A percentile compares a stretch with the other conserved stretches of the same genome.
These are phyloP conservation scores for Globisporangium cylindrosporum DNA, from an alignment of 352 stramenopile genomes.

Conservation along the genomic window DNA sequence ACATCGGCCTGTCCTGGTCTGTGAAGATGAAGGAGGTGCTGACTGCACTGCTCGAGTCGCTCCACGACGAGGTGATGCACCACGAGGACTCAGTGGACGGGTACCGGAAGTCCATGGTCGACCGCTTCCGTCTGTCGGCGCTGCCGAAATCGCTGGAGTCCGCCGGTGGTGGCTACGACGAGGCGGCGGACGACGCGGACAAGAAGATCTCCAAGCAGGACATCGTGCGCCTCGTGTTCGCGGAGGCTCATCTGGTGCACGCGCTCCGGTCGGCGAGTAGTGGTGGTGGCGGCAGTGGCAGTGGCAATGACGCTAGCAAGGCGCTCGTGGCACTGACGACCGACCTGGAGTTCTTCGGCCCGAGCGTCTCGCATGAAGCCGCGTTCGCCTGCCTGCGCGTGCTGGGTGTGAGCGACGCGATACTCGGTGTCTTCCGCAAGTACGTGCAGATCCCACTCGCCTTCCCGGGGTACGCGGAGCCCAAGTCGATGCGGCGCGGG, in stretches of 20 bases:
- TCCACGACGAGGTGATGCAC: constrained; percentile 14
- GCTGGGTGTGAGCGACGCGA: constrained; percentile 32
- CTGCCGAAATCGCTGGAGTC: constrained; percentile 21
- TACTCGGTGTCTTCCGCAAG: constrained; percentile 29
- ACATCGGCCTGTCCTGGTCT: constrained; percentile 35
- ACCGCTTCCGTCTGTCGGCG: constrained; percentile 26
- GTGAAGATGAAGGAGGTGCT: constrained; percentile 25
- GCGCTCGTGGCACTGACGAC: constrained; percentile 37
- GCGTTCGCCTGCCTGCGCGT: constrained; percentile 37
- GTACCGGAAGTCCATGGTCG: constrained; percentile 18
- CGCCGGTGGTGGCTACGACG: constrained; percentile 19
- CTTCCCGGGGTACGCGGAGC: constrained; percentile 29
- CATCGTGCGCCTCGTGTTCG: constrained; percentile 37
- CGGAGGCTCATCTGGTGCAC: constrained; percentile 31
- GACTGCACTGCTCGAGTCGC: constrained; percentile 24
- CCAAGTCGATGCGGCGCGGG: constrained; percentile 34
- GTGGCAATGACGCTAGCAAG: constrained; percentile 3
- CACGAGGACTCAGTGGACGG: not conserved
- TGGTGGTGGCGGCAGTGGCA: not conserved
- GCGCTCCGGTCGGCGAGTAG: constrained; percentile 11
- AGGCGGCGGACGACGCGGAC: constrained; percentile 12
- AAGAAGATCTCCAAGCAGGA: constrained; percentile 33
- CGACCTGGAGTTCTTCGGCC: constrained; percentile 51
- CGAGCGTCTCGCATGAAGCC: constrained; percentile 37
- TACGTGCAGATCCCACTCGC: constrained; percentile 42